A percentile compares a stretch with the other conserved stretches of the same genome.
These are phyloP conservation scores for Acer yangbiense DNA, from an alignment of 345 rosid species.

Conservation along the genomic window DNA sequence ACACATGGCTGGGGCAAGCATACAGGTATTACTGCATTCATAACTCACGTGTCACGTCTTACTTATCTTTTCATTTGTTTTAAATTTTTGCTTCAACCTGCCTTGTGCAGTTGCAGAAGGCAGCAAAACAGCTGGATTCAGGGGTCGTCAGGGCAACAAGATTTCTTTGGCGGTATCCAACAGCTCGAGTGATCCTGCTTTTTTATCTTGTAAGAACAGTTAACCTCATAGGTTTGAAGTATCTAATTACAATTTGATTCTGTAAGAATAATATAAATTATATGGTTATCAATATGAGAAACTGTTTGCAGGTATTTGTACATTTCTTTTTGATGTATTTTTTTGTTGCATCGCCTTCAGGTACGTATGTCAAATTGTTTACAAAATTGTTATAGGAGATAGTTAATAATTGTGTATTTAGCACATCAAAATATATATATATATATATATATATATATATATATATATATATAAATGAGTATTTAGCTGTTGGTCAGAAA, in stretches of 20 bases:
- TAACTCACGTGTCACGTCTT: slow-evolving; percentile 4
- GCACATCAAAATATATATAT: no score
- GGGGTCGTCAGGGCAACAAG: slow-evolving; percentile 97
- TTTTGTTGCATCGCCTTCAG: slow-evolving; percentile 95
- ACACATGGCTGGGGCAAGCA: slow-evolving; percentile 75
- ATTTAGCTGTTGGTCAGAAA: background rate
- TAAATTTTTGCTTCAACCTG: slow-evolving; percentile 21
- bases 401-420: background rate
- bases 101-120: slow-evolving; percentile 78
- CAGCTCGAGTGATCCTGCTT: slow-evolving; percentile 74
- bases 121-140: slow-evolving; percentile 84
- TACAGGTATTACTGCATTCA: slow-evolving; percentile 53
- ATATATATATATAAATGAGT: no score
- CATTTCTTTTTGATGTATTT: slow-evolving; percentile 98
- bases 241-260: background rate
- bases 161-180: slow-evolving; percentile 97
- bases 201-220: slow-evolving; percentile 74
- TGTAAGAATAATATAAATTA: slow-evolving; percentile 14
- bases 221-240: background rate
- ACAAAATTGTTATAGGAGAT: background rate
- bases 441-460: no score
- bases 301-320: slow-evolving; percentile 79
- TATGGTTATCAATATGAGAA: slow-evolving; percentile 16
- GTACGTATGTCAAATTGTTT: slow-evolving; percentile 35
- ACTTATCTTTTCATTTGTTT: slow-evolving; percentile 7